A percentile compares a stretch with the other conserved stretches of the same genome.
Evolutionary conservation across 2,329 filamentous ascomycete genomes (phyloP).

Genomic region (Neospermospora avenae): DNA sequence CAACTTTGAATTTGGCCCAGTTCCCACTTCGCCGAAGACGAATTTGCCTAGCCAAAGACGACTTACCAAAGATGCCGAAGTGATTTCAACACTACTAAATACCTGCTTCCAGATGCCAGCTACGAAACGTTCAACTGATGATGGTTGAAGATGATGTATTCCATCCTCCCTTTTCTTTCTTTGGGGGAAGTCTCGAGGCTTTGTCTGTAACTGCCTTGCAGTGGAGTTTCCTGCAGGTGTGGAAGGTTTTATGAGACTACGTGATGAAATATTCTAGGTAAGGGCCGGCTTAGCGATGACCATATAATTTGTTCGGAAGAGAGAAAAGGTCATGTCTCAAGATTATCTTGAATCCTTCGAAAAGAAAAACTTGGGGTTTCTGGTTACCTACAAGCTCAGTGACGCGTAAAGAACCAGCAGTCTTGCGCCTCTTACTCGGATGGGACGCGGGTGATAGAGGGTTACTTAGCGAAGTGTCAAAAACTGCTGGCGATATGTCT

Average conservation of each 20-base stretch:
- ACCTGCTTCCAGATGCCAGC: constrained; percentile 8
- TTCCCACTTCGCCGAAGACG: no score
- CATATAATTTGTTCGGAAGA: no score
- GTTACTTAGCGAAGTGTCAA: not conserved
- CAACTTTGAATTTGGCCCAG: no score
- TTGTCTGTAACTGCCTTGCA: not conserved
- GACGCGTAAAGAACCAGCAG: not conserved
- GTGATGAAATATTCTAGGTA: no score
- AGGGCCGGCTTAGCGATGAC: no score
- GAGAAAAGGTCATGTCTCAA: no score
- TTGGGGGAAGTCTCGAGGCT: constrained; percentile 7
- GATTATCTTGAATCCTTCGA: no score
- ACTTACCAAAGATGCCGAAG: not conserved
- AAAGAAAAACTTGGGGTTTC: no score
- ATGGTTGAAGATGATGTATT: constrained; percentile 4
- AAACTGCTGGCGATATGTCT: not conserved
- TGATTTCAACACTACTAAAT: constrained; percentile 5
- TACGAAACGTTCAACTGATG: not conserved
- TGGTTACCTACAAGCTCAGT: not conserved
- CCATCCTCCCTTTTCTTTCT: constrained; percentile 6
- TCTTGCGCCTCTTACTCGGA: not conserved
- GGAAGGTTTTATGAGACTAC: no score
- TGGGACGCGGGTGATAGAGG: not conserved
- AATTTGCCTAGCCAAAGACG: no score
- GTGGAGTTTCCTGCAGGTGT: not conserved